These are phyloP conservation scores for Nicotiana undulata DNA, from an alignment of 257 asterid genomes.

Conservation along the genomic window DNA sequence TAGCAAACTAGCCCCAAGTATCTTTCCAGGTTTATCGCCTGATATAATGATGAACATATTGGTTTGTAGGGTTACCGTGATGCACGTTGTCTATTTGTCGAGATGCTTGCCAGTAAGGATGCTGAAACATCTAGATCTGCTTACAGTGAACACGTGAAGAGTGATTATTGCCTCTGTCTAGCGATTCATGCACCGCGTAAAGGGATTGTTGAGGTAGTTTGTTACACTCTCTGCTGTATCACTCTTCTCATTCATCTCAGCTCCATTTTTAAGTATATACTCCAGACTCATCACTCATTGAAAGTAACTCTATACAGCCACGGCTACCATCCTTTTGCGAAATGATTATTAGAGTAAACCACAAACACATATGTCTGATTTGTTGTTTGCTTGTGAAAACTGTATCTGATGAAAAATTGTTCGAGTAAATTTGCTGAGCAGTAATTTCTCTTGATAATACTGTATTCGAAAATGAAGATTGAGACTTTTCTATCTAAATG, in stretches of 20 bases:
- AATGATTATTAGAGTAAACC: neutral
- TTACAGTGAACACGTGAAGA: slow-evolving; percentile 40
- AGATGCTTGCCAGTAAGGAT: slow-evolving; percentile 74
- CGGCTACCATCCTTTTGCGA: neutral
- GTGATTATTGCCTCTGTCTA: slow-evolving; percentile 81
- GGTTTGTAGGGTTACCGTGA: slow-evolving; percentile 88
- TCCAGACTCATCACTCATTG: neutral
- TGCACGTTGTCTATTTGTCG: slow-evolving; percentile 90
- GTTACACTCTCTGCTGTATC: neutral
- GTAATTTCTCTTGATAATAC: neutral
- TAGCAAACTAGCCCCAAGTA: neutral
- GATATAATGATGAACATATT: neutral
- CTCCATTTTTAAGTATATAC: neutral
- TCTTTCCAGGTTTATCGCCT: neutral
- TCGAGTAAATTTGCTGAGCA: neutral
- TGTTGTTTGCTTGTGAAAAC: neutral
- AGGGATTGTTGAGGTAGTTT: slow-evolving; percentile 86
- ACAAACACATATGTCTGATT: neutral
- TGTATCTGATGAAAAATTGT: neutral
- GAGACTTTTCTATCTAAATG: no score
- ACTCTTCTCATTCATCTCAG: neutral
- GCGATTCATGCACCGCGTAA: slow-evolving; percentile 97
- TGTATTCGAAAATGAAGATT: no score
- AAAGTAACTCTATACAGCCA: neutral
- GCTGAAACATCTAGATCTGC: slow-evolving; percentile 27